Conservation (phyloP, 345 rosid species). For the Eutrema yunnanense region DNA sequence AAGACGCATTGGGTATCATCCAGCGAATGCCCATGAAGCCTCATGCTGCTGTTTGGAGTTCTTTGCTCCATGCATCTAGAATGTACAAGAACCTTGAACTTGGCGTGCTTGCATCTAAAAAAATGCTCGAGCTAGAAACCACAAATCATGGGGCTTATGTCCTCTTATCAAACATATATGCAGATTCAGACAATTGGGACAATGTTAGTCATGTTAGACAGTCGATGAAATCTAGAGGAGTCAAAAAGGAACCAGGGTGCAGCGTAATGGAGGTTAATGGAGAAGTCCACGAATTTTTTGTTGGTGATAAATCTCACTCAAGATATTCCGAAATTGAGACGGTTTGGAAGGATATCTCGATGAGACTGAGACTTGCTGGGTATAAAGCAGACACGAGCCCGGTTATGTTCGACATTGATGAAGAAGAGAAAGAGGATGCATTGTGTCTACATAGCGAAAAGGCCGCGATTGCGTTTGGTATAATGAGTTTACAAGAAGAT, state of each 20-base stretch:
- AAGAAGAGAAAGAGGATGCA: conserved; percentile 67
- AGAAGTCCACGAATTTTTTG: conserved; percentile 54
- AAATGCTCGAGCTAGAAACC: conserved; percentile 49
- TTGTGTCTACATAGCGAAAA: conserved; percentile 67
- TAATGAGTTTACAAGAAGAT: conserved; percentile 50
- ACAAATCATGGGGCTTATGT: conserved; percentile 51
- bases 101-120: conserved; percentile 46
- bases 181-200: conserved; percentile 55
- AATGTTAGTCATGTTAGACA: conserved; percentile 38
- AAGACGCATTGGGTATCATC: conserved; percentile 42
- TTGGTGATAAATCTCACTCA: conserved; percentile 50
- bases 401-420: conserved; percentile 69
- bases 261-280: conserved; percentile 53
- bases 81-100: conserved; percentile 47
- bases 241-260: conserved; percentile 57
- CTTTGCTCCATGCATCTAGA: conserved; percentile 58
- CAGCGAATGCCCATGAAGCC: conserved; percentile 51
- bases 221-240: conserved; percentile 49
- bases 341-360: conserved; percentile 39
- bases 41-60: conserved; percentile 62
- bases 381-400: conserved; percentile 50
- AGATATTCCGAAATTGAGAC: conserved; percentile 41
- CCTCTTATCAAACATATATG: conserved; percentile 58
- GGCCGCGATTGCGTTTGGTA: conserved; percentile 59
- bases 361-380: conserved; percentile 54